Base-by-base conservation (phyloP, 2,329 filamentous ascomycete genomes). In the Fusarium piperis region DNA sequence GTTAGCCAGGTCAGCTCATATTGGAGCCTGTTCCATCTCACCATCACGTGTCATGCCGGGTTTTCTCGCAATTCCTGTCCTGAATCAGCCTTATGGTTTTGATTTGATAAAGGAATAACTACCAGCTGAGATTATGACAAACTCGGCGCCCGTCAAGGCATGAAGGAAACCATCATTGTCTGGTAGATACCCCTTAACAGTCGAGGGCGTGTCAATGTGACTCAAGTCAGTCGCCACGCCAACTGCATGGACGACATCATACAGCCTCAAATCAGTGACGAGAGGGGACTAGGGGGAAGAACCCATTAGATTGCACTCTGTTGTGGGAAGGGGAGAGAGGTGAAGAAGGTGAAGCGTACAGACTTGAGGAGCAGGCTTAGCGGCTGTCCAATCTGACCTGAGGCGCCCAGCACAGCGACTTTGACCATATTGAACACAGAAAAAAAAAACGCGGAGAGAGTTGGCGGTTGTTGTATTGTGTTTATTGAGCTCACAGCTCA, bases 171-270 rank as follows among this genome's bases (percentile, higher is more conserved):
- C 90, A 61, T 87, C 85, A 62, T 87, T 85, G 67, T 86, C 88
- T 71, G 91, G 87, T 72, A 90, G 87, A 80, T 93, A 92, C 76
- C 92, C 92, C 71, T 85, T 90, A 78, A 94, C 91, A 76, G 84
- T 89, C 86, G 89, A 91, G 85, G 92, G 92, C 81, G 91, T 93
- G 86, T 94, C 93, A 86, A 94, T 92, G 85, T 94, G 92, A 80
- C 88, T 88, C 81, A 94, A 87, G 83, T 94, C 92, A 79, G 92
- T 92, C 73, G 92, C 92, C 81, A 94, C 92, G 89, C 92, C 92
- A 15, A 68, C 41, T 6, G 59, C 41, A 48, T 70, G 63, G 7
- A 67, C 63, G 12, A 71, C 35, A 53, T 71, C 70, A 39, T 70
- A 67, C 28, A 71, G 63, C 39, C 65, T 64, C 15, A 73, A 36